Base-by-base conservation (phyloP, 2,329 filamentous ascomycete genomes). In the Thermothelomyces thermophilus region DNA sequence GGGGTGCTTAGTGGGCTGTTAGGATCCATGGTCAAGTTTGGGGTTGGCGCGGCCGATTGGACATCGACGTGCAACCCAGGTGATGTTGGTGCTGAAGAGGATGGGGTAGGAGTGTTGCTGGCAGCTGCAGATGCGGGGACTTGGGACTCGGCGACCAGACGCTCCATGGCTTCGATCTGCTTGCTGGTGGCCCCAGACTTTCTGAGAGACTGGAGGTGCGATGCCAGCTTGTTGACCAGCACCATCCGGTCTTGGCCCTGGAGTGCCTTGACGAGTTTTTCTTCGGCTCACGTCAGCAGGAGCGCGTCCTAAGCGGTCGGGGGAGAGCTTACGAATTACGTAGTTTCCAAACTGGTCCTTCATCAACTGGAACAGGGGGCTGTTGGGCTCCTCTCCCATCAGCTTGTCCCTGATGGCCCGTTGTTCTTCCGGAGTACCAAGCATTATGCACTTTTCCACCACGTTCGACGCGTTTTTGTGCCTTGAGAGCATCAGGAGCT, bases 381-480 rank as follows among this genome's bases (percentile, higher is more conserved):
- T 84, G 49, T 82, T 80, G 11, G 86, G 86, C 37, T 86, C 79
- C 7, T 77, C 75, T 46, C 79, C 79, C 2, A 77, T 82, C 22
- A 90, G 71, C 51, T 79, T 74, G 43, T 73, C 71, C 46, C 87
- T 78, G 51, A 96, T 89, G 28, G 76, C 74, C 30, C 74, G 76
- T 45, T 86, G 82, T 64, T 95, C 86, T 44, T 83, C 73, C 17
- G 78, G 71, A 0, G 80, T 80, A 17, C 87, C 88, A 58, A 76
- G 79, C 48, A 85, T 74, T 53, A 97, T 84, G 64, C 90, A 95
- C 68, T 89, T 91, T 68, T 98, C 93, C 0, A 98, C 91, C 2
- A 98, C 91, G 60, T 98, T 97, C 62, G 90, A 96, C 0, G 93
- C 91, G 62, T 88, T 94, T 66, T 98, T 98, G 72, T 97, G 89